phyloP scores from a whole-genome alignment of 192 early-diverging fungal genomes.

The Coemansia sp. region DNA sequence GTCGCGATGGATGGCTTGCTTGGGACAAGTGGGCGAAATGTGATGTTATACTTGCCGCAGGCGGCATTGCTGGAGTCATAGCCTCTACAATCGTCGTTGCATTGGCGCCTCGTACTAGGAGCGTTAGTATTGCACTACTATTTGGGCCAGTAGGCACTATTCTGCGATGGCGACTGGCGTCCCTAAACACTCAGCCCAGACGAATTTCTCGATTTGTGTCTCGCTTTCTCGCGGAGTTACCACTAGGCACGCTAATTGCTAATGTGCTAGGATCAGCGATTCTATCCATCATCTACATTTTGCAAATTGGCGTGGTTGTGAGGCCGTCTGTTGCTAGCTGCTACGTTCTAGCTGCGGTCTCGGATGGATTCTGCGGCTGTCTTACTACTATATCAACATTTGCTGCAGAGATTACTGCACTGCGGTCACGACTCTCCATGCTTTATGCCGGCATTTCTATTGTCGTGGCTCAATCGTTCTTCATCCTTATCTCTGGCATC shows the following conservation, averaged over 20 bases:
- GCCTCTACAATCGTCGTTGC: constrained; percentile 29
- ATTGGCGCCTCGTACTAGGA: constrained; percentile 31
- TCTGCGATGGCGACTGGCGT: constrained; percentile 46
- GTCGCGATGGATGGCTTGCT: constrained; percentile 27
- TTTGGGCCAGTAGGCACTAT: constrained; percentile 44
- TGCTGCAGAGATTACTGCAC: constrained; percentile 49
- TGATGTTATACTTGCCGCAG: constrained; percentile 19
- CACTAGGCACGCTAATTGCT: constrained; percentile 51
- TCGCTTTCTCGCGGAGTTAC: constrained; percentile 8
- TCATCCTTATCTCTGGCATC: constrained; percentile 42
- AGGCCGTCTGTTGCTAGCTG: constrained; percentile 34
- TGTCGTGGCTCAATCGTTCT: constrained; percentile 38
- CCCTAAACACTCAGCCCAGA: constrained; percentile 22
- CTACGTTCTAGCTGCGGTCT: constrained; percentile 46
- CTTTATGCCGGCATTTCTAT: constrained; percentile 36
- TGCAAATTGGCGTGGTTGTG: constrained; percentile 46
- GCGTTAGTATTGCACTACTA: constrained; percentile 43
- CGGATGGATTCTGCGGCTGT: constrained; percentile 69
- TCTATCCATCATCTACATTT: constrained; percentile 31
- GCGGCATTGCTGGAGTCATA: constrained; percentile 7
- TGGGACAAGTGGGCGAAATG: constrained; percentile 35
- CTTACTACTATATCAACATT: constrained; percentile 72
- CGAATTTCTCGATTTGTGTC: constrained; percentile 1
- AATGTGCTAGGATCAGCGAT: constrained; percentile 40
- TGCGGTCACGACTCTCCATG: constrained; percentile 23